Evolutionary conservation across 2,329 filamentous ascomycete genomes (phyloP).

Genomic region (Fusarium udum): DNA sequence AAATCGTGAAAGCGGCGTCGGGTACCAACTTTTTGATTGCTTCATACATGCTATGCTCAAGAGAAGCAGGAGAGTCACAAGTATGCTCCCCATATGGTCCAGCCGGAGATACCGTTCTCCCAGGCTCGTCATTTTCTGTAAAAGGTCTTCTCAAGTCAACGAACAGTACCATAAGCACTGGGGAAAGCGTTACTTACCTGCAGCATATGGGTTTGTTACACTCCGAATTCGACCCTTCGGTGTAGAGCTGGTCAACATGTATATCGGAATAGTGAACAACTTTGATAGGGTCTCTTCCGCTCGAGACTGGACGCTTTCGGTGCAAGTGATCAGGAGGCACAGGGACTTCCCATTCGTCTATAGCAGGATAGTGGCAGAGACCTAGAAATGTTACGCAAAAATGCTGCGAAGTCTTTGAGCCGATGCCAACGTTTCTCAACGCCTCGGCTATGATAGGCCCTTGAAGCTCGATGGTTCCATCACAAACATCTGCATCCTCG

Average conservation of each 20-base stretch:
- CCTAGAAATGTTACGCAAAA: conserved; percentile 65
- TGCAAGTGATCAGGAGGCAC: conserved; percentile 56
- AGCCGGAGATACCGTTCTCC: conserved; percentile 59
- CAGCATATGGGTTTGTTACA: conserved; percentile 70
- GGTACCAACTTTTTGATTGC: conserved; percentile 58
- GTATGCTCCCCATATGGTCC: conserved; percentile 62
- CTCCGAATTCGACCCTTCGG: conserved; percentile 61
- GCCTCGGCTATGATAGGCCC: conserved; percentile 62
- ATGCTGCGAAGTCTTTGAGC: conserved; percentile 59
- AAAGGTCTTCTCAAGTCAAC: conserved; percentile 51
- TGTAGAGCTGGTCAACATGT: conserved; percentile 66
- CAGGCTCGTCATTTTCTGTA: conserved; percentile 57
- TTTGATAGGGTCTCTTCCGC: conserved; percentile 58
- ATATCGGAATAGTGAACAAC: conserved; percentile 70
- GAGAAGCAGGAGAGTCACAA: conserved; percentile 60
- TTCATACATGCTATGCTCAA: conserved; percentile 65
- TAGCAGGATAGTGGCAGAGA: conserved; percentile 59
- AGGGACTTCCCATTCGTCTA: conserved; percentile 53
- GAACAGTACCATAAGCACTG: not conserved
- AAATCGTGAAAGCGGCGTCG: conserved; percentile 63
- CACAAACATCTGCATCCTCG: conserved; percentile 65
- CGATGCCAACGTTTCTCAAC: conserved; percentile 57
- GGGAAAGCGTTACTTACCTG: conserved; percentile 46
- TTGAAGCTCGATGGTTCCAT: conserved; percentile 60
- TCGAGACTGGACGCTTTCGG: conserved; percentile 51